Evolutionary conservation across 495 filamentous ascomycete genomes (phyloP).

Genomic region (Lindgomyces ingoldianus): DNA sequence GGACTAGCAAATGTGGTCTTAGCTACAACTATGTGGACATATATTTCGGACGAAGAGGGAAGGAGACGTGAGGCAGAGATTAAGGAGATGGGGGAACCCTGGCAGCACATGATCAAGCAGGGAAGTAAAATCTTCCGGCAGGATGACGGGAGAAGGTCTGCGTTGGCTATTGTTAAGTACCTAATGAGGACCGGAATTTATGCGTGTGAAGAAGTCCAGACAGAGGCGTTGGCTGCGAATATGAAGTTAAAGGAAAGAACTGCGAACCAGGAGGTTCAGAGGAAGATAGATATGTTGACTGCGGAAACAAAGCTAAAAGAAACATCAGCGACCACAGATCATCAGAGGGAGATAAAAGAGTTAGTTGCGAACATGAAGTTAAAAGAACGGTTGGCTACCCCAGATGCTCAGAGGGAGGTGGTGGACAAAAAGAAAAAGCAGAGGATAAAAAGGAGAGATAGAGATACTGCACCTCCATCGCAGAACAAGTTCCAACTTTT

Average conservation of each 20-base stretch:
- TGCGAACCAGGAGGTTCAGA: conserved; percentile 2
- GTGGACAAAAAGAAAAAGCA: background rate
- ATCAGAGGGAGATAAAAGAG: background rate
- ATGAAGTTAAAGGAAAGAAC: conserved; percentile 1
- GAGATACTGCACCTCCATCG: background rate
- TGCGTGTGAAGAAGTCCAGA: conserved; percentile 11
- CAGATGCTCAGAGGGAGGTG: background rate
- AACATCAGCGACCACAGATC: background rate
- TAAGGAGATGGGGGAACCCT: conserved; percentile 34
- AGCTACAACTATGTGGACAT: conserved; percentile 24
- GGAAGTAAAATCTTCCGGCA: conserved; percentile 23
- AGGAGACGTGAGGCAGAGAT: conserved; percentile 11
- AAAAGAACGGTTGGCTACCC: too few relatives aligned
- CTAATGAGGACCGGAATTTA: conserved; percentile 3
- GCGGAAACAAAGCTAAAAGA: background rate
- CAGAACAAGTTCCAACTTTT: background rate
- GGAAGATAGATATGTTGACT: background rate
- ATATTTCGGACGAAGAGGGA: conserved; percentile 7
- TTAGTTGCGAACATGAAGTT: background rate
- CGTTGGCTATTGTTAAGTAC: conserved; percentile 6
- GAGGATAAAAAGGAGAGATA: background rate
- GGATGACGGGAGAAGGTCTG: background rate
- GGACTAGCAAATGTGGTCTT: conserved; percentile 13
- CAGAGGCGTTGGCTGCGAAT: conserved; percentile 16
- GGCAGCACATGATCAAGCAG: conserved; percentile 35